These are phyloP conservation scores for Yamadazyma scolyti DNA, from an alignment of 805 yeast species.

Conservation along the genomic window DNA sequence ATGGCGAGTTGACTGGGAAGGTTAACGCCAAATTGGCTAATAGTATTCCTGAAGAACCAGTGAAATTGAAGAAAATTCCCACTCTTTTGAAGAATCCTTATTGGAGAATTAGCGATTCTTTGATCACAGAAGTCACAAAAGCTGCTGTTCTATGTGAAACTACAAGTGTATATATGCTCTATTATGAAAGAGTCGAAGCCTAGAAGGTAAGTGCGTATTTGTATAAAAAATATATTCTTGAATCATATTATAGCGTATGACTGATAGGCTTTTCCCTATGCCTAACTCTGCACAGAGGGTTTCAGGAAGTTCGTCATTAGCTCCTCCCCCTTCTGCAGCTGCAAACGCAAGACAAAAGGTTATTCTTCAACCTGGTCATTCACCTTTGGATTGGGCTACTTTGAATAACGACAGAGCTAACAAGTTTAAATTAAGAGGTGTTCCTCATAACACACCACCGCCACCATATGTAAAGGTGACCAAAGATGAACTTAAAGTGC, in stretches of 20 bases:
- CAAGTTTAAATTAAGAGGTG: constrained; percentile 51
- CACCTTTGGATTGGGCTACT: constrained; percentile 84
- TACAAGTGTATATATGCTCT: constrained; percentile 79
- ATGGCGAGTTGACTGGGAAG: constrained; percentile 8
- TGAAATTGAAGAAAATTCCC: constrained; percentile 50
- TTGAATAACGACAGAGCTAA: constrained; percentile 38
- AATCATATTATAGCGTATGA: too few species aligned
- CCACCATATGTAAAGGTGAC: constrained; percentile 46
- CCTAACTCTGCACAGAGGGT: constrained; percentile 37
- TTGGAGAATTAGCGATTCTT: constrained; percentile 85
- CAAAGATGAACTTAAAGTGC: constrained; percentile 55
- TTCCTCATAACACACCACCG: constrained; percentile 51
- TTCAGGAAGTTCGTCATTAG: constrained; percentile 6
- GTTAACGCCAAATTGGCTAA: constrained; percentile 7
- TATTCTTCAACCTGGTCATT: constrained; percentile 68
- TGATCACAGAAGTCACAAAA: constrained; percentile 56
- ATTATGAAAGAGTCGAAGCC: constrained; percentile 65
- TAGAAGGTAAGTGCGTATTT: too few species aligned
- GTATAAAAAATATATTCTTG: too few species aligned
- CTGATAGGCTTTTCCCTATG: constrained; percentile 22
- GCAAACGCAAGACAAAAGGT: constrained; percentile 44
- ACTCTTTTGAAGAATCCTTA: constrained; percentile 57
- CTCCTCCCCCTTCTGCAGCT: constrained; percentile 2
- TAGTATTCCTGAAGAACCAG: constrained; percentile 7
- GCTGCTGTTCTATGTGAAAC: constrained; percentile 63